A percentile compares a stretch with the other conserved stretches of the same genome.
Evolutionary conservation across 805 yeast species (phyloP).

Genomic region (Metschnikowia cerradonensis): DNA sequence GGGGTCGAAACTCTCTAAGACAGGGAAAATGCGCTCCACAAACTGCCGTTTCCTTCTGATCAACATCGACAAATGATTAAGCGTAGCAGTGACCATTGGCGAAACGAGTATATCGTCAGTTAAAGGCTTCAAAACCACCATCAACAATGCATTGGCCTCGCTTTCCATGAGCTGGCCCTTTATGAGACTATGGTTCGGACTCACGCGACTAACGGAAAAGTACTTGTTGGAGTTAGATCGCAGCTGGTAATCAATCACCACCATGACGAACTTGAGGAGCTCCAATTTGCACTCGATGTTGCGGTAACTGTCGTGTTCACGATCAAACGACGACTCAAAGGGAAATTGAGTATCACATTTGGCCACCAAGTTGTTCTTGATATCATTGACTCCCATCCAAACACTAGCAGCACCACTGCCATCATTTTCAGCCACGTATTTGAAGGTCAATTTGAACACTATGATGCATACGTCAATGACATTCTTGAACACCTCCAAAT

Average conservation of each 20-base stretch:
- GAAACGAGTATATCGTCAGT: constrained; percentile 50
- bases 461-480: constrained; percentile 36
- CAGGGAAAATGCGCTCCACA: constrained; percentile 52
- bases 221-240: constrained; percentile 38
- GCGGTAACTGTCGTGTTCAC: constrained; percentile 47
- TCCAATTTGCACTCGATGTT: constrained; percentile 62
- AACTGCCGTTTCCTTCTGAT: constrained; percentile 64
- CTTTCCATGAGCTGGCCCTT: constrained; percentile 53
- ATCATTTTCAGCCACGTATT: constrained; percentile 44
- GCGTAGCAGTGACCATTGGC: constrained; percentile 60
- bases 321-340: constrained; percentile 41
- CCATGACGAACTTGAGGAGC: constrained; percentile 61
- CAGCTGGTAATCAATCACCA: constrained; percentile 42
- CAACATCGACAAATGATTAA: constrained; percentile 60
- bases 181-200: constrained; percentile 62
- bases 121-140: constrained; percentile 50
- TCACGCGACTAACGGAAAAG: constrained; percentile 49
- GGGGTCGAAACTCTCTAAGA: constrained; percentile 58
- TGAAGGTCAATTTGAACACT: constrained; percentile 43
- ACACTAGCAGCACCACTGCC: constrained; percentile 29
- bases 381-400: constrained; percentile 54
- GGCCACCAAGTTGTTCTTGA: constrained; percentile 57
- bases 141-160: constrained; percentile 66
- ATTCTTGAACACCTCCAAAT: constrained; percentile 28
- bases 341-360: constrained; percentile 60